Percentiles rank a stretch among this genome's conserved stretches.
Evolutionary conservation across 2,329 filamentous ascomycete species (phyloP).

Genomic region (Elsinoe ampelina): DNA sequence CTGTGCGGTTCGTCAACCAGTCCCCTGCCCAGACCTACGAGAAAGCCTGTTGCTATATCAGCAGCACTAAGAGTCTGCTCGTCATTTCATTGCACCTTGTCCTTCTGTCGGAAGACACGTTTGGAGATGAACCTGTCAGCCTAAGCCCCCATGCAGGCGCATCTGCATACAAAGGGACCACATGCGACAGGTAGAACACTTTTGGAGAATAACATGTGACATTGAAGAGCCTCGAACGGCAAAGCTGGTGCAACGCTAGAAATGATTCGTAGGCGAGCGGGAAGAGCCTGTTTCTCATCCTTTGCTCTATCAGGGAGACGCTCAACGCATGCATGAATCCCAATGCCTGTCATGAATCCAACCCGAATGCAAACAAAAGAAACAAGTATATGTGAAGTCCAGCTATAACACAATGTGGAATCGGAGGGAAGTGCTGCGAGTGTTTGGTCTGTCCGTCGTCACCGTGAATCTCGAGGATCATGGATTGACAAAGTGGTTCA

Average conservation of each 20-base stretch:
- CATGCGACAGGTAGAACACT: too few species aligned
- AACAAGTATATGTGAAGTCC: background rate
- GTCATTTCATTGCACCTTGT: background rate
- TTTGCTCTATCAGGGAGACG: background rate
- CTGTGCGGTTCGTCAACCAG: background rate
- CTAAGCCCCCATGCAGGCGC: too few species aligned
- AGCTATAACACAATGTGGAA: constrained; percentile 9
- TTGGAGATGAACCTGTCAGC: too few species aligned
- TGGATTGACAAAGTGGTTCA: constrained; percentile 37
- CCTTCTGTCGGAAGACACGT: too few species aligned
- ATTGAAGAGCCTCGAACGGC: too few species aligned
- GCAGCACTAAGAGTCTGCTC: background rate
- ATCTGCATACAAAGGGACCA: too few species aligned
- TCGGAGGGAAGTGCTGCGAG: background rate
- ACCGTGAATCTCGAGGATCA: background rate
- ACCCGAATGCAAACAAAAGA: background rate
- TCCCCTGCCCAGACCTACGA: background rate
- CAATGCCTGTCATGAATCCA: background rate
- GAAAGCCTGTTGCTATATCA: background rate
- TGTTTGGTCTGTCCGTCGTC: background rate
- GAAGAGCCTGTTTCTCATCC: background rate
- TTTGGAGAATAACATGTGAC: too few species aligned
- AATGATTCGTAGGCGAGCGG: background rate
- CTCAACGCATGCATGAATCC: too few species aligned
- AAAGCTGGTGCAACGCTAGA: too few species aligned